A percentile compares a stretch with the other conserved stretches of the same genome.
Evolutionary conservation across 2,329 filamentous ascomycete species (phyloP).

Genomic region (Lachnellula subtilissima): DNA sequence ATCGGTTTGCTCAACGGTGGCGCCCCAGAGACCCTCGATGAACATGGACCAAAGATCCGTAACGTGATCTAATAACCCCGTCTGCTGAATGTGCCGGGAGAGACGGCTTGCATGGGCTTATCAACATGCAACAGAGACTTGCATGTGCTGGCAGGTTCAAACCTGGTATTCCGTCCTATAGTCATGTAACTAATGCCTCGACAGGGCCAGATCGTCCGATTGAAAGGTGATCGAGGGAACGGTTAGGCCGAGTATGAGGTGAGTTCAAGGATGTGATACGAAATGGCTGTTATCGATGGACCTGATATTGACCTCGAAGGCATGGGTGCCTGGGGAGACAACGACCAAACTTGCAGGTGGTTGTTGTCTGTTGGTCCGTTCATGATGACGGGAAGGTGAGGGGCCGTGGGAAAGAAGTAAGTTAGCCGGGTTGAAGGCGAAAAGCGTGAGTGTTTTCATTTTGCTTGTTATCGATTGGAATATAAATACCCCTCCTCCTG

Average conservation of each 20-base stretch:
- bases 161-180: slow-evolving; percentile 17
- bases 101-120: slow-evolving; percentile 15
- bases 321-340: slow-evolving; percentile 6
- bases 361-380: slow-evolving; percentile 24
- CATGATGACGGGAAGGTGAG: slow-evolving; percentile 9
- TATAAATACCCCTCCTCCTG: slow-evolving; percentile 25
- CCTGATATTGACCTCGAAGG: background rate
- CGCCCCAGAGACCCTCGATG: slow-evolving; percentile 11
- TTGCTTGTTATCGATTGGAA: background rate
- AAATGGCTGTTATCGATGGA: slow-evolving; percentile 4
- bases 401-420: slow-evolving; percentile 5
- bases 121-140: slow-evolving; percentile 10
- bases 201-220: slow-evolving; percentile 10
- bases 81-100: slow-evolving; percentile 17
- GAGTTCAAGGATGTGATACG: slow-evolving; percentile 5
- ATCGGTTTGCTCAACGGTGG: slow-evolving; percentile 11
- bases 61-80: slow-evolving; percentile 27
- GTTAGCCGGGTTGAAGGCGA: slow-evolving; percentile 2
- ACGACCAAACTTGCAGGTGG: slow-evolving; percentile 22
- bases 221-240: background rate
- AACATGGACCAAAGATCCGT: slow-evolving; percentile 23
- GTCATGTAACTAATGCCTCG: slow-evolving; percentile 6
- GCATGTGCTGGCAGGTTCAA: slow-evolving; percentile 18
- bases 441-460: background rate
- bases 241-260: background rate